Percentiles rank a stretch among this genome's conserved stretches.
Conservation (phyloP, 2,329 filamentous ascomycete species). For the Apiospora saccharicola region DNA sequence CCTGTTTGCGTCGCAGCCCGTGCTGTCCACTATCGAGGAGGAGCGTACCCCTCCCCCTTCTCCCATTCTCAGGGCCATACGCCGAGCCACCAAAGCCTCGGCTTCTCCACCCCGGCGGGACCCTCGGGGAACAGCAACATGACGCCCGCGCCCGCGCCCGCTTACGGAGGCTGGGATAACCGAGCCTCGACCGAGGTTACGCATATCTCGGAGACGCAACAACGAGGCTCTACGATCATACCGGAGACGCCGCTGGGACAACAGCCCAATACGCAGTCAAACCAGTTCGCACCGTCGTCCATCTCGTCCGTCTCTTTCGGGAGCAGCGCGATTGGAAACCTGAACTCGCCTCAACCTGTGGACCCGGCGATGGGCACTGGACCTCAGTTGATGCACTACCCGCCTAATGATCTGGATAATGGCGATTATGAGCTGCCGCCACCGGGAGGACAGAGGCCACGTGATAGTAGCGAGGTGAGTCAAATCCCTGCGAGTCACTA, state of each 20-base stretch:
- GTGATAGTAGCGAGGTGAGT: neutral
- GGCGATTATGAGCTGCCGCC: neutral
- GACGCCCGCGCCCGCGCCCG: neutral
- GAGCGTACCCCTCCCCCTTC: neutral
- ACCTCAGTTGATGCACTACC: neutral
- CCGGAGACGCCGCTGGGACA: neutral
- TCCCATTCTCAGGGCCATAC: neutral
- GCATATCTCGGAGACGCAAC: neutral
- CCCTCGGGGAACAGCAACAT: neutral
- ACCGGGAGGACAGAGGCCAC: neutral
- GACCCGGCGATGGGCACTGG: neutral
- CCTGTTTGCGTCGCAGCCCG: neutral
- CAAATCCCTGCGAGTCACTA: neutral
- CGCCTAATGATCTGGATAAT: neutral
- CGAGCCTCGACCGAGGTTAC: neutral
- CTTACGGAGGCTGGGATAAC: neutral
- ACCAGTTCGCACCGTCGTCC: neutral
- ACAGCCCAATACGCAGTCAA: neutral
- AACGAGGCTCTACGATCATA: neutral
- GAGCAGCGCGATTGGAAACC: neutral
- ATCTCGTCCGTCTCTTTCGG: neutral
- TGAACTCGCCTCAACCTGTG: neutral
- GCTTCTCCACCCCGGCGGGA: neutral
- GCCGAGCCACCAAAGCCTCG: neutral
- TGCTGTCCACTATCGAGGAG: neutral